Conservation (phyloP, 352 stramenopile species). For the Globisporangium canariense region DNA sequence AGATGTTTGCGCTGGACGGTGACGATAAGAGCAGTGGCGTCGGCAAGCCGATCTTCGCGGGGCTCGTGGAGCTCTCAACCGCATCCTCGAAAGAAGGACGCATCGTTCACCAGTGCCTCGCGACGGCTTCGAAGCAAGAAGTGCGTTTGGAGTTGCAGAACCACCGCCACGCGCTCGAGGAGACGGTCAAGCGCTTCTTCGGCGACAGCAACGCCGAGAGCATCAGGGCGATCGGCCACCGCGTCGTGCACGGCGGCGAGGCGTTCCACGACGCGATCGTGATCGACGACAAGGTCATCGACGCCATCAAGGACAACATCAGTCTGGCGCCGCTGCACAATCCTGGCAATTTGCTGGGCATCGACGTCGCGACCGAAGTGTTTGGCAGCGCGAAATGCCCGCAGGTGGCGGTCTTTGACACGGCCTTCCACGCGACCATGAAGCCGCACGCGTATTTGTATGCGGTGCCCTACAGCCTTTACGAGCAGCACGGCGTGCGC, state of each 20-base stretch:
- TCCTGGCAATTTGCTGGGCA: slow-evolving; percentile 81
- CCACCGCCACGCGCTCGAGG: slow-evolving; percentile 60
- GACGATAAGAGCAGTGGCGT: slow-evolving; percentile 26
- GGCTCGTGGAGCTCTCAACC: slow-evolving; percentile 75
- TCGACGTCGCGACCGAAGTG: slow-evolving; percentile 72
- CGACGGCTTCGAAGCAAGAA: slow-evolving; percentile 44
- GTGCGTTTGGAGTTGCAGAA: slow-evolving; percentile 45
- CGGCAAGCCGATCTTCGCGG: slow-evolving; percentile 58
- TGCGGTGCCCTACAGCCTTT: slow-evolving; percentile 74
- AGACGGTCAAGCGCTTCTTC: slow-evolving; percentile 60
- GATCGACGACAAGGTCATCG: slow-evolving; percentile 51
- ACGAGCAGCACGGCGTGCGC: slow-evolving; percentile 77
- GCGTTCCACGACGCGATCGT: slow-evolving; percentile 56
- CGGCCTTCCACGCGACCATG: slow-evolving; percentile 88
- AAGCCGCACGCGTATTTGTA: slow-evolving; percentile 78
- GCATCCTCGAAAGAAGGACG: slow-evolving; percentile 49
- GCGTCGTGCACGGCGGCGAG: slow-evolving; percentile 86
- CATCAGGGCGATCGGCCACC: slow-evolving; percentile 81
- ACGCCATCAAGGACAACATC: slow-evolving; percentile 57
- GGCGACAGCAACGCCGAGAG: slow-evolving; percentile 37
- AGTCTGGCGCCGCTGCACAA: slow-evolving; percentile 86
- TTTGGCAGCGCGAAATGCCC: slow-evolving; percentile 58
- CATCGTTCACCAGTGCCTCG: slow-evolving; percentile 66
- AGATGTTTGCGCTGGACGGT: slow-evolving; percentile 56
- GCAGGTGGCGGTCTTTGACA: slow-evolving; percentile 90